Base-by-base conservation (phyloP, 176 grass and related monocot species). In the Leersia perrieri region DNA sequence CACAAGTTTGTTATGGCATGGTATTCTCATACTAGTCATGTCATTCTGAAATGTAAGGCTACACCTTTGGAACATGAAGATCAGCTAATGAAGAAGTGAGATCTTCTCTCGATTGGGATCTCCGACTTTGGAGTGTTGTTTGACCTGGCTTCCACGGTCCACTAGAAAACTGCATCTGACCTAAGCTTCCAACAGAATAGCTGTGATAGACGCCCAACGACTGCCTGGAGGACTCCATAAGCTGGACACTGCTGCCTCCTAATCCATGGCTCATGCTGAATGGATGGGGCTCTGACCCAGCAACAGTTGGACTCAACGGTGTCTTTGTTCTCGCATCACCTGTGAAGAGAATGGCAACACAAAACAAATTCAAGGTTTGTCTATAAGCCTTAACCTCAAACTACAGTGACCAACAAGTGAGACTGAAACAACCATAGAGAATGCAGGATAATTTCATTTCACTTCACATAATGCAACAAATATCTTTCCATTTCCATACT, bases 21-120 rank as follows among this genome's bases (percentile, higher is more conserved):
- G 30, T 60, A 70, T 75, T 66, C 49, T 51, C 85, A 69, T 68
- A 74, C 81, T 84, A 77, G 66, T 85, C 66, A 61, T 51, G 67
- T 76, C 89, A 82, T 77, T 70, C 76, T 73, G 45, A 28, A 81
- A 77, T 61, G 83, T 86, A 78, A 80, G 25, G 77, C 82, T 88
- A 95, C 81, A 90, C 84, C 89, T 99, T 99, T 65, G 83, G 78
- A 77, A 90, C 39, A 73, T 97, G 92, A 82, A 86, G 39, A 72
- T 99, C 96, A 25, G 86, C 90, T 35, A 99, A 66, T 11, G 93
- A 90, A 74, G 87, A 86, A 55, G 11, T 95, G 66, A 99, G 92
- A 87, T 99, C 96, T 88, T 99, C 92, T 91, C 96, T 92, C 22
- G 96, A 99, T 78, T 91, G 92, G 14, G 96, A 95, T 75, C 96